Percentiles rank a stretch among this genome's conserved stretches.
phyloP scores from a whole-genome alignment of 176 grass and related monocot genomes.

The Alopecurus myosuroides region DNA sequence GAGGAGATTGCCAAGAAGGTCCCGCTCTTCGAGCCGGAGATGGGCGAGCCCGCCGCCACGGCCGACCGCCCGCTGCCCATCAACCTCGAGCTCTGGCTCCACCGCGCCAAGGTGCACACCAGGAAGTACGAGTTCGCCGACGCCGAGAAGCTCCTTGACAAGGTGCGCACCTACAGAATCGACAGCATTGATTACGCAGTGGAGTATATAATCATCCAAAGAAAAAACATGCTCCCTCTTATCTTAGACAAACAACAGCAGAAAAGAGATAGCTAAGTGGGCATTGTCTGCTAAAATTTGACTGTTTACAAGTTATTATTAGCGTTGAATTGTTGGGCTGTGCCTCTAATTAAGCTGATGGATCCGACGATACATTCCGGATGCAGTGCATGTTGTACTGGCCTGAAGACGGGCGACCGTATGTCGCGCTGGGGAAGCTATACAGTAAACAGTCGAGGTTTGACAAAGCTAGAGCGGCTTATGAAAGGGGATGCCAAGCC shows the following conservation, averaged over 20 bases:
- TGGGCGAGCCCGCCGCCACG: conserved; percentile 28
- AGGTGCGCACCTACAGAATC: conserved; percentile 39
- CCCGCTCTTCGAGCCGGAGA: conserved; percentile 73
- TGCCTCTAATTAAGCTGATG: not conserved
- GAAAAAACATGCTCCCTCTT: not conserved
- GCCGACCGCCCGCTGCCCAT: conserved; percentile 61
- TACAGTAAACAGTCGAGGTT: conserved; percentile 78
- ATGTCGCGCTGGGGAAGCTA: conserved; percentile 85
- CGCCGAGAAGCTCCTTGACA: conserved; percentile 71
- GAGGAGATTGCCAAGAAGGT: conserved; percentile 85
- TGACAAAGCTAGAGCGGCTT: conserved; percentile 77
- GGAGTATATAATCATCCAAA: not conserved
- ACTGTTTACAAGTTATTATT: not conserved
- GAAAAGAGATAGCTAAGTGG: not conserved
- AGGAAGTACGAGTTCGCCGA: conserved; percentile 73
- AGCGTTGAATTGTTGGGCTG: not conserved
- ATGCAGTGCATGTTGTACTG: conserved; percentile 77
- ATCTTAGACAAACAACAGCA: not conserved
- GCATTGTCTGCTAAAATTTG: not conserved
- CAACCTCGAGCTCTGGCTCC: conserved; percentile 89
- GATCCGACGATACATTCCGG: conserved; percentile 1
- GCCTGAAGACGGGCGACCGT: conserved; percentile 94
- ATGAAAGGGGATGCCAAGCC: conserved; percentile 95
- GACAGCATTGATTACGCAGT: not conserved
- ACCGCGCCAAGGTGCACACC: conserved; percentile 76